These are phyloP conservation scores for Trifolium fragiferum DNA, from an alignment of 306 rosid genomes.

Conservation along the genomic window DNA sequence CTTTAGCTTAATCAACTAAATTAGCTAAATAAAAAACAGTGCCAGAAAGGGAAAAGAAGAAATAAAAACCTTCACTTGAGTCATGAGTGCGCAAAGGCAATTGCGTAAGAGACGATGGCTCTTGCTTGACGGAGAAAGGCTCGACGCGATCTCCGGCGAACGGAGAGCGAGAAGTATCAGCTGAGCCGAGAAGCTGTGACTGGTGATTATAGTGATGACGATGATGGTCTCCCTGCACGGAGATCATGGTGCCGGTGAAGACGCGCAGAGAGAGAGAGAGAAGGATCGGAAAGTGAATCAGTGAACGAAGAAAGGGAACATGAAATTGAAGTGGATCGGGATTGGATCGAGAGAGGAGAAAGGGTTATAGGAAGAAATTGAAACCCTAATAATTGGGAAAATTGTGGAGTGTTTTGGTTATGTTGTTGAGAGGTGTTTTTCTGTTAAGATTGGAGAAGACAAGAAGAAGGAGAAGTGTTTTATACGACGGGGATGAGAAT, in stretches of 20 bases:
- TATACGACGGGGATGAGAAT: slow-evolving; percentile 38
- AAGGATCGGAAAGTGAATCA: slow-evolving; percentile 32
- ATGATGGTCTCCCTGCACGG: slow-evolving; percentile 76
- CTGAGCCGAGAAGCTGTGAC: slow-evolving; percentile 47
- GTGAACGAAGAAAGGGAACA: slow-evolving; percentile 36
- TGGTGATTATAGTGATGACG: slow-evolving; percentile 57
- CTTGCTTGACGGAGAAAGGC: slow-evolving; percentile 53
- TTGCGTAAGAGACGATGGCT: slow-evolving; percentile 48
- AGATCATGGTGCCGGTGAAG: slow-evolving; percentile 57
- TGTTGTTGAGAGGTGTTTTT: neutral
- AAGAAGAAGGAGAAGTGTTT: slow-evolving; percentile 8
- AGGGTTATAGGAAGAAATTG: slow-evolving; percentile 21
- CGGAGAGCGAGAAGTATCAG: slow-evolving; percentile 41
- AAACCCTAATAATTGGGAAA: slow-evolving; percentile 41
- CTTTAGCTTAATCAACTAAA: slow-evolving; percentile 14
- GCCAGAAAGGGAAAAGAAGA: no score
- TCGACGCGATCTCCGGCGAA: slow-evolving; percentile 50
- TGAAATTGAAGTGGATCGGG: slow-evolving; percentile 39
- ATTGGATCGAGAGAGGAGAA: slow-evolving; percentile 28
- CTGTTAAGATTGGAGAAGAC: neutral
- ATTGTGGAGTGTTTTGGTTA: neutral
- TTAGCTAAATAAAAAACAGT: neutral
- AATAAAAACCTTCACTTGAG: slow-evolving; percentile 50
- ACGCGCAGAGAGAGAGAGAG: neutral
- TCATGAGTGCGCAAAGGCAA: slow-evolving; percentile 55